These are phyloP conservation scores for Colletotrichum magnum DNA, from an alignment of 2,329 filamentous ascomycete genomes.

Conservation along the genomic window DNA sequence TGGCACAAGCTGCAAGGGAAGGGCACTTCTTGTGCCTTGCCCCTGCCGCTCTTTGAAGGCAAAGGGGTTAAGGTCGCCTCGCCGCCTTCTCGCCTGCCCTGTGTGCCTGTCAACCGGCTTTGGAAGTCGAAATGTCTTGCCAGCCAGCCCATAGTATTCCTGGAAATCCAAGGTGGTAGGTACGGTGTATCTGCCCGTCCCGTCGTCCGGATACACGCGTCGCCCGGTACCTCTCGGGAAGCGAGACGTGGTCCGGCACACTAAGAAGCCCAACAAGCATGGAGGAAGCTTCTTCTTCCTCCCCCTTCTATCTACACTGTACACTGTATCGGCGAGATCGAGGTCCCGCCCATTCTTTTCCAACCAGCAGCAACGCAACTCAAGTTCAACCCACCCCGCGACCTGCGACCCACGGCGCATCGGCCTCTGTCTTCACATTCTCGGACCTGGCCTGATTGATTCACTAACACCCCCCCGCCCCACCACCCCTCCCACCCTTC, in stretches of 20 bases:
- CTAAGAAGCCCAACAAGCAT: background rate
- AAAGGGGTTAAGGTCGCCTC: background rate
- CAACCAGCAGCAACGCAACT: slow-evolving; percentile 24
- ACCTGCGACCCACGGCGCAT: slow-evolving; percentile 30
- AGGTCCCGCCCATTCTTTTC: slow-evolving; percentile 22
- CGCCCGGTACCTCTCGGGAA: slow-evolving; percentile 29
- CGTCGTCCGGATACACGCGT: slow-evolving; percentile 33
- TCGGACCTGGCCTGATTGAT: slow-evolving; percentile 37
- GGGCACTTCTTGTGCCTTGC: slow-evolving; percentile 6
- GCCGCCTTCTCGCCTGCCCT: background rate
- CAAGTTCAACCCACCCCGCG: slow-evolving; percentile 32
- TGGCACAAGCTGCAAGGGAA: slow-evolving; percentile 26
- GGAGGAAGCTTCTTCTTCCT: slow-evolving; percentile 27
- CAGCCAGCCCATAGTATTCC: too few relatives aligned
- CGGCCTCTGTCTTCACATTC: slow-evolving; percentile 20
- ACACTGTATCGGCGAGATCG: slow-evolving; percentile 29
- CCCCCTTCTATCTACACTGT: slow-evolving; percentile 12
- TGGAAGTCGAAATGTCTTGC: background rate
- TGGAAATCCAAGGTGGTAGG: too few relatives aligned
- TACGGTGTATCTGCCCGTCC: background rate
- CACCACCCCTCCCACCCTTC: slow-evolving; percentile 35
- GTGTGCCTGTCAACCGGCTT: slow-evolving; percentile 9
- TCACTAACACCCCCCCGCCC: slow-evolving; percentile 29
- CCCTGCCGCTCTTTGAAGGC: background rate
- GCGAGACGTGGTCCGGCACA: background rate